These are phyloP conservation scores for Lodderomyces elongisporus DNA, from an alignment of 1,139 yeast species.

Conservation along the genomic window DNA sequence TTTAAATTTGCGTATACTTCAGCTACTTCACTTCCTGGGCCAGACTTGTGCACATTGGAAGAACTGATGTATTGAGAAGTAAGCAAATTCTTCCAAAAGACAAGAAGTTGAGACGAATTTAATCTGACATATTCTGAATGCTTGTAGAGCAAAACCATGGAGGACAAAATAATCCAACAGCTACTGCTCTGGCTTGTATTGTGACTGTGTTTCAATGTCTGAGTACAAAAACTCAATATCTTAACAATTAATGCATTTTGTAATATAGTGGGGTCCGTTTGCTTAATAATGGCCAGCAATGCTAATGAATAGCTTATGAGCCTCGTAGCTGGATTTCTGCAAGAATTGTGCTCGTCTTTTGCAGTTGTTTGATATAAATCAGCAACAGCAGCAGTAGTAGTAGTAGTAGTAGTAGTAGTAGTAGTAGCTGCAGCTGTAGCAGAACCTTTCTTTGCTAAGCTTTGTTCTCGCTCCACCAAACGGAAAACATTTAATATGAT, in stretches of 20 bases:
- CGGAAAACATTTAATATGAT: constrained; percentile 31
- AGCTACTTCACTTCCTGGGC: constrained; percentile 20
- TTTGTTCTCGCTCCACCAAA: constrained; percentile 31
- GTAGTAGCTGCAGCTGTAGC: constrained; percentile 1
- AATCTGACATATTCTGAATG: constrained; percentile 56
- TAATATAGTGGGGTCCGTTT: constrained; percentile 32
- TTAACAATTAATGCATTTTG: constrained; percentile 41
- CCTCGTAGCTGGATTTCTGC: constrained; percentile 19
- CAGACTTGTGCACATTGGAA: constrained; percentile 16
- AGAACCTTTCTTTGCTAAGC: constrained; percentile 16
- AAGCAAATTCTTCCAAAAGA: constrained; percentile 78
- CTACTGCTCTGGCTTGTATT: constrained; percentile 23
- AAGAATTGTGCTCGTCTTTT: constrained; percentile 23
- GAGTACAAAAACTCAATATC: constrained; percentile 45
- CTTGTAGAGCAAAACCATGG: constrained; percentile 68
- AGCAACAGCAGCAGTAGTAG: neutral
- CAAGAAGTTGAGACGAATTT: constrained; percentile 69
- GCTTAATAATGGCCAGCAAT: constrained; percentile 35
- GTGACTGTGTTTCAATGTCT: constrained; percentile 37
- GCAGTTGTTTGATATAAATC: neutral
- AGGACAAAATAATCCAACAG: constrained; percentile 73
- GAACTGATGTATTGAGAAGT: constrained; percentile 46
- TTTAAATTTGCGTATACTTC: constrained; percentile 37
- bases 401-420: neutral
- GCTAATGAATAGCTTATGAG: constrained; percentile 33